phyloP scores from a whole-genome alignment of 441 rosid genomes.

The Hura crepitans region DNA sequence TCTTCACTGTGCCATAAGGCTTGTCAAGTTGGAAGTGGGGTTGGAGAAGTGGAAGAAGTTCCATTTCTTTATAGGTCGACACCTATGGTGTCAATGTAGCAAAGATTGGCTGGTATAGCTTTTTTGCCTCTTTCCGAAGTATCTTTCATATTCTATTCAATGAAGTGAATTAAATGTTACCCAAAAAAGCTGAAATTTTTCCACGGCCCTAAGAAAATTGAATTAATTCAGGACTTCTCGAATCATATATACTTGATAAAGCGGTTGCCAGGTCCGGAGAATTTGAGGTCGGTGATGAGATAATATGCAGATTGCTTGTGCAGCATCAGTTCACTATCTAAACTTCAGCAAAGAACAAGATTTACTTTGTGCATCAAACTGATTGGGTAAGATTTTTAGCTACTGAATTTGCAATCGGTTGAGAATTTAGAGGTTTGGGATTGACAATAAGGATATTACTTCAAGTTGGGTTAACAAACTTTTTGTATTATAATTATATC shows the following conservation, averaged over 20 bases:
- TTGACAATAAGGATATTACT: too few species aligned
- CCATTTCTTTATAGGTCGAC: constrained; percentile 83
- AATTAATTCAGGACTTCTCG: constrained; percentile 64
- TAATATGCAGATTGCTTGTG: too few species aligned
- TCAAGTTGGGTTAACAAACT: constrained; percentile 11
- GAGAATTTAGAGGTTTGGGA: not conserved
- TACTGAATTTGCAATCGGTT: not conserved
- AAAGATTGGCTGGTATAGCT: constrained; percentile 76
- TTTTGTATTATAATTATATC: not conserved
- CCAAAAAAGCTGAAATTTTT: not conserved
- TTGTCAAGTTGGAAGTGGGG: constrained; percentile 77
- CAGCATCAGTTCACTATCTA: constrained; percentile 29
- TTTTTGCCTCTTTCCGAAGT: constrained; percentile 3
- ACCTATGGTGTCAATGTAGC: constrained; percentile 93
- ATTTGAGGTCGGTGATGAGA: constrained; percentile 70
- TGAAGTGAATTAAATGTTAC: not conserved
- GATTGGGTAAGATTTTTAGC: not conserved
- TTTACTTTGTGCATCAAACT: constrained; percentile 32
- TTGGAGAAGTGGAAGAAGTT: constrained; percentile 71
- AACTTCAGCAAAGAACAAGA: constrained; percentile 50
- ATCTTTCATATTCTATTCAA: not conserved
- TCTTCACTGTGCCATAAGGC: constrained; percentile 93
- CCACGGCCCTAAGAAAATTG: not conserved
- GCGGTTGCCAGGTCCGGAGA: constrained; percentile 73
- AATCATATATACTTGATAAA: constrained; percentile 51